phyloP scores from a whole-genome alignment of 805 yeast genomes.

The Jamesozyma hellenica region DNA sequence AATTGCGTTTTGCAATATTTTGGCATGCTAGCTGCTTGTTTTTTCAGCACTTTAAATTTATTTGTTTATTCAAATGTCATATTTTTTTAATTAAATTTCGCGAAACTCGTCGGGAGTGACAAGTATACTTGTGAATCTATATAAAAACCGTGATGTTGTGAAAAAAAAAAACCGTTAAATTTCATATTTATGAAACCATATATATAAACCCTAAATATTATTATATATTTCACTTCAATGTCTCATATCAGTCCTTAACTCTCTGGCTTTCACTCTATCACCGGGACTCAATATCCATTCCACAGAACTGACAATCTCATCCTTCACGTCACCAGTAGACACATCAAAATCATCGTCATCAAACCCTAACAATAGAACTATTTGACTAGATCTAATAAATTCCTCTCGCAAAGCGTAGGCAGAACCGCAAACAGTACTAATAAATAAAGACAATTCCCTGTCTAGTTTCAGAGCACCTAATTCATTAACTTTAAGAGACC shows the following conservation, averaged over 20 bases:
- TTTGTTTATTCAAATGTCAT: neutral
- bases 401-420: conserved; percentile 67
- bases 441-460: conserved; percentile 64
- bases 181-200: no score
- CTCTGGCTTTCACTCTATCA: conserved; percentile 57
- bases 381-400: conserved; percentile 74
- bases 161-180: no score
- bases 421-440: conserved; percentile 62
- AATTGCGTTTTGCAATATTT: neutral
- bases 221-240: no score
- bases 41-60: neutral
- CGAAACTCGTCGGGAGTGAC: neutral
- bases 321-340: conserved; percentile 27
- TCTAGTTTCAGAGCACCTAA: conserved; percentile 78
- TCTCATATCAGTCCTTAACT: conserved; percentile 38
- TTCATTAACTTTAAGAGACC: conserved; percentile 64
- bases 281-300: conserved; percentile 72
- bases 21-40: neutral
- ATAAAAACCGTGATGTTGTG: no score
- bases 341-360: conserved; percentile 50
- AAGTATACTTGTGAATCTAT: neutral
- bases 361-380: conserved; percentile 70
- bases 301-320: conserved; percentile 34
- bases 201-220: no score
- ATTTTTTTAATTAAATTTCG: conserved; percentile 1